These are phyloP conservation scores for Rhododendron mucronatum DNA, from an alignment of 148 eudicot genomes.

Conservation along the genomic window DNA sequence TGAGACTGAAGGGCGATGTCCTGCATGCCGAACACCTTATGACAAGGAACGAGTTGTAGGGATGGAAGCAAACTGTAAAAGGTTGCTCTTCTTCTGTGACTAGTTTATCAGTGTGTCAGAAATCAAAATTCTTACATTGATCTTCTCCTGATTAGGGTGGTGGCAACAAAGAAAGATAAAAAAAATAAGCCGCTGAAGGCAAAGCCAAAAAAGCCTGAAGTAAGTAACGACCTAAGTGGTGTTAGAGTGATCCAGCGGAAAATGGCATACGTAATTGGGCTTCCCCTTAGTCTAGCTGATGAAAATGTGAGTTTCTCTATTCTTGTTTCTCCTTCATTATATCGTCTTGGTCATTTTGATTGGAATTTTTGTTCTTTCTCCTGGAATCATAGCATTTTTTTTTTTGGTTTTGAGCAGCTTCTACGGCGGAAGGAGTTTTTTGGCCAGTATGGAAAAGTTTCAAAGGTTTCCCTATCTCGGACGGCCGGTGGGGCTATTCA, in stretches of 20 bases:
- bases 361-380: not conserved
- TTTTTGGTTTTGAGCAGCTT: slow-evolving; percentile 28
- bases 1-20: slow-evolving; percentile 51
- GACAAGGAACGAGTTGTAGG: slow-evolving; percentile 50
- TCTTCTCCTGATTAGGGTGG: slow-evolving; percentile 22
- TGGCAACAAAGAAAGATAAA: slow-evolving; percentile 24
- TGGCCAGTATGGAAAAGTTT: slow-evolving; percentile 57
- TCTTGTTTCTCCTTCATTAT: slow-evolving; percentile 5
- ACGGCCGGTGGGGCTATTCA: slow-evolving; percentile 56
- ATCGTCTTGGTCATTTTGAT: not conserved
- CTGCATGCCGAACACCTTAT: slow-evolving; percentile 55
- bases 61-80: slow-evolving; percentile 42
- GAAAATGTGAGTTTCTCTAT: slow-evolving; percentile 36
- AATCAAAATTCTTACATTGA: slow-evolving; percentile 3
- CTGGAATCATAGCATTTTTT: not conserved
- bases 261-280: slow-evolving; percentile 63
- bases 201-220: slow-evolving; percentile 46
- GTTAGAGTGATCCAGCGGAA: slow-evolving; percentile 60
- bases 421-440: slow-evolving; percentile 51
- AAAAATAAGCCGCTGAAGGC: slow-evolving; percentile 46
- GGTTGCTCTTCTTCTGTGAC: slow-evolving; percentile 23
- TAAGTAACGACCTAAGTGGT: slow-evolving; percentile 39
- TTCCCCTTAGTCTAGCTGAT: slow-evolving; percentile 55
- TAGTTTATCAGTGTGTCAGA: not conserved
- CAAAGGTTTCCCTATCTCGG: slow-evolving; percentile 50